Evolutionary conservation across 305 asterid genomes (phyloP).

Genomic region (Fraxinus sp.): DNA sequence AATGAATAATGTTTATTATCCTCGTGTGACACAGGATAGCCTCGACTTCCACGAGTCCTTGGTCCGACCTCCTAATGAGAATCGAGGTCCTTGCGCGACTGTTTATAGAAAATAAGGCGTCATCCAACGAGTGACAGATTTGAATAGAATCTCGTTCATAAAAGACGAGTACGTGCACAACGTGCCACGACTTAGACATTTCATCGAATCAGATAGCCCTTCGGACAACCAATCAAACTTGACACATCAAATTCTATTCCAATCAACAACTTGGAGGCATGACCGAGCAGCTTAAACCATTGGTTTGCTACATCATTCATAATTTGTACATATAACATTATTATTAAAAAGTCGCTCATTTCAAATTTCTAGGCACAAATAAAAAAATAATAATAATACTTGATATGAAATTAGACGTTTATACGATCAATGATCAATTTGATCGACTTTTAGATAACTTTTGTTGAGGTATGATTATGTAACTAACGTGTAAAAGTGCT

Average conservation of each 20-base stretch:
- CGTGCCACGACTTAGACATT: neutral
- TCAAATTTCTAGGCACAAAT: neutral
- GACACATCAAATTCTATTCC: neutral
- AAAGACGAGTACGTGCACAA: neutral
- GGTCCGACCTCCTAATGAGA: neutral
- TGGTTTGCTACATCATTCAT: neutral
- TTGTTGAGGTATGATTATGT: neutral
- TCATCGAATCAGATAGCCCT: neutral
- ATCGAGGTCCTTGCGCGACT: neutral
- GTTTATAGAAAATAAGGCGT: neutral
- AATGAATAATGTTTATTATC: no score
- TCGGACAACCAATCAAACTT: neutral
- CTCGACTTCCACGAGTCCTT: neutral
- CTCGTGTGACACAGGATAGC: neutral
- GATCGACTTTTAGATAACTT: neutral
- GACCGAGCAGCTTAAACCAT: no score
- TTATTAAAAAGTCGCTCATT: no score
- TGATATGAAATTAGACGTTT: neutral
- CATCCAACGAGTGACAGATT: neutral
- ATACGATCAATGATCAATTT: neutral
- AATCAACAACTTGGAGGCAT: neutral
- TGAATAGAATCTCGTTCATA: slow-evolving; percentile 8
- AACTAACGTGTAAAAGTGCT: neutral
- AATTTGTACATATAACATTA: neutral
- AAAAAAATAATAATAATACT: neutral